These are phyloP conservation scores for Clarireedia paspali DNA, from an alignment of 2,329 filamentous ascomycete genomes.

Conservation along the genomic window DNA sequence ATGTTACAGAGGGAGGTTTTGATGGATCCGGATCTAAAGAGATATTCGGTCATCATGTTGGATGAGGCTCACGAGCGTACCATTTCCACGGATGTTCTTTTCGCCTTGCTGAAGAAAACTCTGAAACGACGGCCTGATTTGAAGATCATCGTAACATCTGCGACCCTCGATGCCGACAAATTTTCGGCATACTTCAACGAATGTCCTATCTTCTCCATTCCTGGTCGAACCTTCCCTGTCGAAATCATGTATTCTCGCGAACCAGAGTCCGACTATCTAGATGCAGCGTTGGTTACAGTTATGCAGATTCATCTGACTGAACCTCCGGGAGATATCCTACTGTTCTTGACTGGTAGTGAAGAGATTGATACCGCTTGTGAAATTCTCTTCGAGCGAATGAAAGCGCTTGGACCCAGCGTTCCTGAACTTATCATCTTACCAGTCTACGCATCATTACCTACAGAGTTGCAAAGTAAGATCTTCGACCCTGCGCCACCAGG, in stretches of 20 bases:
- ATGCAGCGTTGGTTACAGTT: slow-evolving; percentile 88
- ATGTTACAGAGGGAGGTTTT: slow-evolving; percentile 96
- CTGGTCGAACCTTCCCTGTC: slow-evolving; percentile 90
- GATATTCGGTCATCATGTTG: slow-evolving; percentile 96
- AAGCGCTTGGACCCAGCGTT: slow-evolving; percentile 82
- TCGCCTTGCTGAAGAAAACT: slow-evolving; percentile 92
- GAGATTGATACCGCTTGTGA: slow-evolving; percentile 95
- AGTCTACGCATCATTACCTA: slow-evolving; percentile 87
- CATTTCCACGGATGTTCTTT: slow-evolving; percentile 91
- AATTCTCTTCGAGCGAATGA: slow-evolving; percentile 97
- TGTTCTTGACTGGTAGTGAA: slow-evolving; percentile 96
- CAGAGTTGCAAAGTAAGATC: slow-evolving; percentile 87
- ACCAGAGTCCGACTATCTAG: slow-evolving; percentile 92
- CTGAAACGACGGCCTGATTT: slow-evolving; percentile 74
- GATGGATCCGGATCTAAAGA: slow-evolving; percentile 83
- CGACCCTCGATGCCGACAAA: slow-evolving; percentile 93
- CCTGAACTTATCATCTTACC: slow-evolving; percentile 90
- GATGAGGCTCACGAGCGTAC: slow-evolving; percentile 98
- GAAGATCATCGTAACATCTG: slow-evolving; percentile 99
- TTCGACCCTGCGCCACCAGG: slow-evolving; percentile 82
- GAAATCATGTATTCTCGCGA: slow-evolving; percentile 98
- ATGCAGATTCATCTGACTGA: slow-evolving; percentile 94
- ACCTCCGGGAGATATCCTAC: slow-evolving; percentile 80
- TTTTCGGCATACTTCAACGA: slow-evolving; percentile 97
- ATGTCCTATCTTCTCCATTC: slow-evolving; percentile 86